These are phyloP conservation scores for Boletus rufocinnamomeus DNA, from an alignment of 768 basidiomycete species.

Conservation along the genomic window DNA sequence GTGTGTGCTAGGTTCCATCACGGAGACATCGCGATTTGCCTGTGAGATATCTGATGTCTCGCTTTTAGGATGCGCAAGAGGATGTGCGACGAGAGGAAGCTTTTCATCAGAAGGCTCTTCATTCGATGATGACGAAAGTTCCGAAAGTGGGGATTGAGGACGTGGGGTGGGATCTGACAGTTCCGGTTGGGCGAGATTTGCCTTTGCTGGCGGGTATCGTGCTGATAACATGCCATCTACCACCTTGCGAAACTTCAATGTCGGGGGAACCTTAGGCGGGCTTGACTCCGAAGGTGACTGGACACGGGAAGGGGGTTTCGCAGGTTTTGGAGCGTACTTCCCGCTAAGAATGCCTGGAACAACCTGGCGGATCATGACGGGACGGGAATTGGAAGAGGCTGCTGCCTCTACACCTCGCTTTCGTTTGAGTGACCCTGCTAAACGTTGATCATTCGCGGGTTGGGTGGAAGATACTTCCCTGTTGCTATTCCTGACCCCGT, in stretches of 20 bases:
- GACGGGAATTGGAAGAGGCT: slow-evolving; percentile 25
- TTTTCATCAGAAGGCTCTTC: slow-evolving; percentile 18
- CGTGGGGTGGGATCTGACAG: slow-evolving; percentile 1
- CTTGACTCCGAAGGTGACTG: slow-evolving; percentile 18
- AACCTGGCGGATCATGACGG: slow-evolving; percentile 39
- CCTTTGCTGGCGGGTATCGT: slow-evolving; percentile 27
- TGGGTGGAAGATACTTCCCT: slow-evolving; percentile 13
- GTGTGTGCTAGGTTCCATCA: slow-evolving; percentile 11
- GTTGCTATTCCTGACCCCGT: slow-evolving; percentile 8
- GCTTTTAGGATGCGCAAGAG: neutral
- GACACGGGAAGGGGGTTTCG: slow-evolving; percentile 17
- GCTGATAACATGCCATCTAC: slow-evolving; percentile 39
- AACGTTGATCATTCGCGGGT: slow-evolving; percentile 8
- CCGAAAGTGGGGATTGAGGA: slow-evolving; percentile 25
- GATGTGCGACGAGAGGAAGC: neutral
- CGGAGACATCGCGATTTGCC: slow-evolving; percentile 4
- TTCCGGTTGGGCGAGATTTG: slow-evolving; percentile 13
- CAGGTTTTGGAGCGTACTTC: slow-evolving; percentile 31
- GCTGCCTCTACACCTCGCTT: slow-evolving; percentile 24
- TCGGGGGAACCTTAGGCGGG: slow-evolving; percentile 26
- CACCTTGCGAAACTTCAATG: slow-evolving; percentile 42
- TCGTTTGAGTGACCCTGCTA: slow-evolving; percentile 35
- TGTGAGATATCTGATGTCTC: slow-evolving; percentile 2
- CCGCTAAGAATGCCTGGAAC: slow-evolving; percentile 36
- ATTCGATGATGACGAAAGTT: slow-evolving; percentile 25